Base-by-base conservation (phyloP, 2,329 filamentous ascomycete genomes). In the Fusarium abutilonis region DNA sequence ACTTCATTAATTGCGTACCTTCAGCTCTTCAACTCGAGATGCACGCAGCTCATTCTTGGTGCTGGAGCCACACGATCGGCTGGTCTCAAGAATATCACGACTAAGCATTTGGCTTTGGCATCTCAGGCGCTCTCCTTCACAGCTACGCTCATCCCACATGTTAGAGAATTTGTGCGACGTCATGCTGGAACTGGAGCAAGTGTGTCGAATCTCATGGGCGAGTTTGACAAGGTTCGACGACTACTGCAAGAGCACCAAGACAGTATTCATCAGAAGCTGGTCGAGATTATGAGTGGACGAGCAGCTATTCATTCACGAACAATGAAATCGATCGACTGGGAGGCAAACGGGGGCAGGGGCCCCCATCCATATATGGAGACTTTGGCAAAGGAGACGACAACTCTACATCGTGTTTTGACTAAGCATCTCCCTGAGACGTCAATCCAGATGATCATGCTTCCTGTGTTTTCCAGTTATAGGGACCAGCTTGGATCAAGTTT, bases 11-110 rank as follows among this genome's bases (percentile, higher is more conserved):
- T 97, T 38, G 89, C 95, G 19, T 96, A 96, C 72, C 83, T 98
- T 13, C 91, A 95, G 65, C 83, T 96, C 4, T 99, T 98, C 82
- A 97, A 99, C 75, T 97, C 93, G 3, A 89, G 95, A 17, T 93
- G 93, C 55, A 96, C 91, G n/a, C 95, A 99, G 74, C 85, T 99
- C 55, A 97, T 99, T 64, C 87, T 99, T 7, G 95, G 95, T 1
- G 95, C 95, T 2, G 95, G 95, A 5, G 95, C 95, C 4, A 97
- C 92, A 6, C 84, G 87, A 32, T 93, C 90, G 21, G 95, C 93
- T 1, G 94, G 94, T 0, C 81, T 99, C 17, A 97, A 93, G 74
- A 97, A 97, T 71, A 99, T 99, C 74, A 97, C 92, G 1, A 97
- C 95, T 1, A 95, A 95, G 70, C 94, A 99, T 76, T 84, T 99